phyloP scores from a whole-genome alignment of 2,329 filamentous ascomycete genomes.

The Hysterium pulicare region DNA sequence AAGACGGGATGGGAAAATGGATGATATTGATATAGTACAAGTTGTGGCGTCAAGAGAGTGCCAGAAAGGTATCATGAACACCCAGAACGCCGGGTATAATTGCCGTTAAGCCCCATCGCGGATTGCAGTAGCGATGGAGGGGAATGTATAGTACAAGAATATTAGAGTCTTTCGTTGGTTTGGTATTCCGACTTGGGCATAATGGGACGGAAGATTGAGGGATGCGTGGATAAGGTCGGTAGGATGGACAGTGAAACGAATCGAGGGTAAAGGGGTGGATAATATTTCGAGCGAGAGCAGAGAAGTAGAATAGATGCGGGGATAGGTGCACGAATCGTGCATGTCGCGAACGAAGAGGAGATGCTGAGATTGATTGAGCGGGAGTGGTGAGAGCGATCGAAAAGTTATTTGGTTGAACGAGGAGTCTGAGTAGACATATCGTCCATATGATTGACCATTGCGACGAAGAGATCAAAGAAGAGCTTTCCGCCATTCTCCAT shows the following conservation, averaged over 20 bases:
- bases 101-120: not conserved
- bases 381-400: not conserved
- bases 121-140: slow-evolving; percentile 14
- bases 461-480: slow-evolving; percentile 93
- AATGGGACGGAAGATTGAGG: slow-evolving; percentile 10
- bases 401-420: no score
- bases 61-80: slow-evolving; percentile 31
- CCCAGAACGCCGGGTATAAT: slow-evolving; percentile 4
- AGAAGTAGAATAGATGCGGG: not conserved
- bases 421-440: slow-evolving; percentile 39
- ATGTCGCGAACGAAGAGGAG: not conserved
- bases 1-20: not conserved
- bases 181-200: slow-evolving; percentile 8
- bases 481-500: slow-evolving; percentile 85
- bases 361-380: not conserved
- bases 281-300: not conserved
- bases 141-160: slow-evolving; percentile 32
- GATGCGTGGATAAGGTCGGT: slow-evolving; percentile 7
- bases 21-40: slow-evolving; percentile 26
- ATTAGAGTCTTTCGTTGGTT: slow-evolving; percentile 11
- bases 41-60: slow-evolving; percentile 24
- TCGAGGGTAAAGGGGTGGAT: slow-evolving; percentile 5
- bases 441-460: slow-evolving; percentile 84
- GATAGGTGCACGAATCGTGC: not conserved
- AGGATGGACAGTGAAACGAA: slow-evolving; percentile 8